Evolutionary conservation across 306 rosid species (phyloP).

Genomic region (Spatholobus suberectus): DNA sequence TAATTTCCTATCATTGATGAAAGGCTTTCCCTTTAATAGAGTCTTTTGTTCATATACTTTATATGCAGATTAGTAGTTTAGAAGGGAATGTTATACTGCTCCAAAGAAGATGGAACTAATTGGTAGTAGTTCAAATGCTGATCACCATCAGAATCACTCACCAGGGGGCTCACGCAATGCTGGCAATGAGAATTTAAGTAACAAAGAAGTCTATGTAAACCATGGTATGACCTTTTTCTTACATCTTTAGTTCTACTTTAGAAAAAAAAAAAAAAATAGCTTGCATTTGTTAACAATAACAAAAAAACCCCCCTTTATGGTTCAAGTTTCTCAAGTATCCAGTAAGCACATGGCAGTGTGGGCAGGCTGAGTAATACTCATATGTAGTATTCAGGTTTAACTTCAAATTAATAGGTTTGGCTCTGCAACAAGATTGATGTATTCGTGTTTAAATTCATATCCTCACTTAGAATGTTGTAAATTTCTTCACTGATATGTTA

Average conservation of each 20-base stretch:
- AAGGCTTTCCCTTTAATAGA: background rate
- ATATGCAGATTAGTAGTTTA: background rate
- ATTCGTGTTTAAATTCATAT: background rate
- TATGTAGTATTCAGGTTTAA: slow-evolving; percentile 2
- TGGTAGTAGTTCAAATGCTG: background rate
- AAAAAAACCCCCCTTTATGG: no score
- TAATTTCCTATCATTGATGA: slow-evolving; percentile 14
- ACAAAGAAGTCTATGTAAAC: background rate
- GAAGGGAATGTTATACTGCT: background rate
- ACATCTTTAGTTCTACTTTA: background rate
- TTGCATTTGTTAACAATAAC: no score
- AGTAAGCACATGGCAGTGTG: no score
- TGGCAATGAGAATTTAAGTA: background rate
- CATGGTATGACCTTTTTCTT: background rate
- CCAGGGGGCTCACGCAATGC: background rate
- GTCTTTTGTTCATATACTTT: slow-evolving; percentile 24
- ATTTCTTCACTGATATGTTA: no score
- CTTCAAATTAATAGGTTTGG: background rate
- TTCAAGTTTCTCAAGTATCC: no score
- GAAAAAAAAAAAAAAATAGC: no score
- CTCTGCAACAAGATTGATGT: background rate
- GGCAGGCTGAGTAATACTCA: background rate
- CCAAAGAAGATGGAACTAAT: background rate
- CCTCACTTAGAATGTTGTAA: no score
- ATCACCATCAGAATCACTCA: background rate